Percentiles rank a stretch among this genome's conserved stretches.
These are phyloP conservation scores for Suillus discolor DNA, from an alignment of 768 basidiomycete species.

Conservation along the genomic window DNA sequence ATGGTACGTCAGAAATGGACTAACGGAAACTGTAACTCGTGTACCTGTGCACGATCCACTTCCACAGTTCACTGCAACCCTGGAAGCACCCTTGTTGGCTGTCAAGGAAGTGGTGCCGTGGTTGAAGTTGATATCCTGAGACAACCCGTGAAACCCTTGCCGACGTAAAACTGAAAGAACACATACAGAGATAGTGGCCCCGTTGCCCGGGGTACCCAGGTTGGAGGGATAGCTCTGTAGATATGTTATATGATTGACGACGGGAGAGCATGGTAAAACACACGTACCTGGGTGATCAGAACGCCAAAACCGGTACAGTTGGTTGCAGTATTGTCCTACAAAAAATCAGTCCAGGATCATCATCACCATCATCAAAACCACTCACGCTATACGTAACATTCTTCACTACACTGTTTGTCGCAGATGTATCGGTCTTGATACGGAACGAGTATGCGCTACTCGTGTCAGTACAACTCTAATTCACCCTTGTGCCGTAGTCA, in stretches of 20 bases:
- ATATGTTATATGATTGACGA: background rate
- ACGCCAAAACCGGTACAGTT: slow-evolving; percentile 54
- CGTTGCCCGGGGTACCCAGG: slow-evolving; percentile 56
- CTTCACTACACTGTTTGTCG: slow-evolving; percentile 49
- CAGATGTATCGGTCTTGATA: slow-evolving; percentile 56
- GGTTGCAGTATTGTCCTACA: slow-evolving; percentile 54
- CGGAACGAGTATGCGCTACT: slow-evolving; percentile 56
- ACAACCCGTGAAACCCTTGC: background rate
- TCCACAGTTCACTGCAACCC: slow-evolving; percentile 61
- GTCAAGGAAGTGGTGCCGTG: slow-evolving; percentile 42
- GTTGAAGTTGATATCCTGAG: slow-evolving; percentile 52
- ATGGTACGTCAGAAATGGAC: slow-evolving; percentile 1
- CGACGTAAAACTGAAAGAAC: background rate
- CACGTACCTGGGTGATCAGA: slow-evolving; percentile 56
- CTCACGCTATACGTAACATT: slow-evolving; percentile 52
- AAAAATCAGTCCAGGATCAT: slow-evolving; percentile 1
- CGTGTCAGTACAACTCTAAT: background rate
- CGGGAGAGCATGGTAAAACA: background rate
- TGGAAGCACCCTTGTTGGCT: slow-evolving; percentile 44
- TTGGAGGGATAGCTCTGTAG: slow-evolving; percentile 56
- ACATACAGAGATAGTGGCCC: slow-evolving; percentile 59
- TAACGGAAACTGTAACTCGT: slow-evolving; percentile 7
- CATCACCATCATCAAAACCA: background rate
- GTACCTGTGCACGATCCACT: slow-evolving; percentile 49
- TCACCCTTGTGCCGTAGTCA: slow-evolving; percentile 18